Base-by-base conservation (phyloP, 1,139 yeast species). In the Hyphopichia buzzinii region DNA sequence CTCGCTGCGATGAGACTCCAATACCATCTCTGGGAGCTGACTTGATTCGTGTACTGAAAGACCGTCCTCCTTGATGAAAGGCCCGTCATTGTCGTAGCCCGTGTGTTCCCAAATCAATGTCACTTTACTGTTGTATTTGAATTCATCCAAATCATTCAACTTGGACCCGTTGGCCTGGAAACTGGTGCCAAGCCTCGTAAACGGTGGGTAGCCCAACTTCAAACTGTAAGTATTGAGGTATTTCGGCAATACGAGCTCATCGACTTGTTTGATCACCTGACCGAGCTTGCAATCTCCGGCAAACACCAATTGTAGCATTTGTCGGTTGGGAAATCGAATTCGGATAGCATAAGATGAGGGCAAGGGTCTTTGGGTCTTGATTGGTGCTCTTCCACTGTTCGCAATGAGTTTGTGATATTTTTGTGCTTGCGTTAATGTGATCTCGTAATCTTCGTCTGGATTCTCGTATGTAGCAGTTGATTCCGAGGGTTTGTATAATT, bases 381-480 rank as follows among this genome's bases (percentile, higher is more conserved):
- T 3, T 39, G 55, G 53, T 40, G 57, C 54, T 55, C 57, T 58
- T 21, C 67, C 70, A 19, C 66, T 63, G 33, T 64, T 61, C 13
- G 69, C 55, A 29, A 79, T 59, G 37, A 73, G 54, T 33, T 65
- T 59, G 47, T 74, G 81, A 48, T 79, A 79, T 12, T 62, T 63
- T 45, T 71, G 72, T 1, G 79, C 82, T 40, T 78, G 81, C 8
- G 70, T 59, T 2, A 75, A 65, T 0, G 82, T 73, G 49, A 77
- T 52, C 26, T 74, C 73, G 48, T 75, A 77, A 34, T 70, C 75
- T 34, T 61, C 66, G 14, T 68, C 74, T 2, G 74, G 73, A 39
- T 70, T 70, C 27, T 69, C 71, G 40, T 68, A 69, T 2, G 43
- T 39, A 8, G 43, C 25, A 3, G 34, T 10, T 13, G 40, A 26